Percentiles rank a stretch among this genome's conserved stretches.
Evolutionary conservation across 164 flowering plant genomes (phyloP).

Genomic region (Cinnamomum chago): DNA sequence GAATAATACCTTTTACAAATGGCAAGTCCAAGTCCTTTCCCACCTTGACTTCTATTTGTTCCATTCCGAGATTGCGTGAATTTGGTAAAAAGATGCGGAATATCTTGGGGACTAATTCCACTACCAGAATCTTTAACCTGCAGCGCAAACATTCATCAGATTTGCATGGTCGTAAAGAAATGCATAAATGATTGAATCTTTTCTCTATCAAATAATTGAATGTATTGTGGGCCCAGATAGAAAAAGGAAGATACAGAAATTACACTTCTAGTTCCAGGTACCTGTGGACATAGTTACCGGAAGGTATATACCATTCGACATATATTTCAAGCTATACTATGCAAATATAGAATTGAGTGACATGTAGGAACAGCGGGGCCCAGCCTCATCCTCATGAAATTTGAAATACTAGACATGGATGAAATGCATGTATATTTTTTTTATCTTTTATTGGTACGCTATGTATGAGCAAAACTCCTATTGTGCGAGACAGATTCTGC

Average conservation of each 20-base stretch:
- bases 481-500: too few relatives aligned
- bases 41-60: conserved; percentile 23
- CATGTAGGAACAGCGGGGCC: too few relatives aligned
- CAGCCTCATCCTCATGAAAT: too few relatives aligned
- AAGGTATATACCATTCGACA: too few relatives aligned
- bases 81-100: conserved; percentile 49
- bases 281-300: too few relatives aligned
- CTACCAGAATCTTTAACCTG: conserved; percentile 73
- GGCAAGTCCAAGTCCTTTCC: conserved; percentile 62
- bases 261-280: too few relatives aligned
- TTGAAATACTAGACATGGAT: too few relatives aligned
- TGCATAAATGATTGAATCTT: not conserved
- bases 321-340: too few relatives aligned
- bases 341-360: too few relatives aligned
- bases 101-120: conserved; percentile 53
- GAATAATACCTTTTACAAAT: conserved; percentile 50
- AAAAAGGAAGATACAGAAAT: not conserved
- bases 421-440: too few relatives aligned
- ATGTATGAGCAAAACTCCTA: too few relatives aligned
- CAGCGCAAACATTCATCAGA: conserved; percentile 4
- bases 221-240: not conserved
- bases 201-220: not conserved
- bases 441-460: too few relatives aligned
- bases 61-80: conserved; percentile 36
- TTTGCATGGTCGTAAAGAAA: not conserved